phyloP scores from a whole-genome alignment of 2,329 filamentous ascomycete genomes.

The Diaporthe australafricana region DNA sequence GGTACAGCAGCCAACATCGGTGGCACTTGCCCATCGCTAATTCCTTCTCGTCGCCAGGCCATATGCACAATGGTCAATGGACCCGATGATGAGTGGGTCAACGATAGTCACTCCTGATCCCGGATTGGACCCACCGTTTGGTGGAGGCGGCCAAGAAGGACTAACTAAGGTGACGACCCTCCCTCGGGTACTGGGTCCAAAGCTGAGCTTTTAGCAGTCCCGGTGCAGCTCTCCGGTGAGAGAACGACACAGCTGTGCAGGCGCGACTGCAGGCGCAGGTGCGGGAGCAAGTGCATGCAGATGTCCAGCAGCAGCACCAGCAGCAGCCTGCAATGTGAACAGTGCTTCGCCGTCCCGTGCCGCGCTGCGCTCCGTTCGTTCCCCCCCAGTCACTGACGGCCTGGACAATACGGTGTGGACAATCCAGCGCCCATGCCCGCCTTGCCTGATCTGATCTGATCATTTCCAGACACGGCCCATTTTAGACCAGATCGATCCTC shows the following conservation, averaged over 20 bases:
- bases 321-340: neutral
- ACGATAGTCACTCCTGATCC: constrained; percentile 4
- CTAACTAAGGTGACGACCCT: neutral
- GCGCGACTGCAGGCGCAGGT: neutral
- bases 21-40: constrained; percentile 1
- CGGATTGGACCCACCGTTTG: neutral
- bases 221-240: neutral
- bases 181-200: neutral
- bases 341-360: constrained; percentile 18
- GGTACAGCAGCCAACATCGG: neutral
- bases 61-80: neutral
- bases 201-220: neutral
- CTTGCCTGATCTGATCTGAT: neutral
- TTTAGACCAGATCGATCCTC: constrained; percentile 20
- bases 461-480: neutral
- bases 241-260: neutral
- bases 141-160: neutral
- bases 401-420: too few relatives aligned
- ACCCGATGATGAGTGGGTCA: neutral
- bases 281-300: neutral
- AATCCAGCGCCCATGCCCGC: too few relatives aligned
- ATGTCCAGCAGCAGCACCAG: neutral
- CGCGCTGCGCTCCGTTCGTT: neutral
- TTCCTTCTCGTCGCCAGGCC: neutral
- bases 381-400: neutral